Base-by-base conservation (phyloP, 495 filamentous ascomycete genomes). In the Pseudomonodictys pantanalensis region DNA sequence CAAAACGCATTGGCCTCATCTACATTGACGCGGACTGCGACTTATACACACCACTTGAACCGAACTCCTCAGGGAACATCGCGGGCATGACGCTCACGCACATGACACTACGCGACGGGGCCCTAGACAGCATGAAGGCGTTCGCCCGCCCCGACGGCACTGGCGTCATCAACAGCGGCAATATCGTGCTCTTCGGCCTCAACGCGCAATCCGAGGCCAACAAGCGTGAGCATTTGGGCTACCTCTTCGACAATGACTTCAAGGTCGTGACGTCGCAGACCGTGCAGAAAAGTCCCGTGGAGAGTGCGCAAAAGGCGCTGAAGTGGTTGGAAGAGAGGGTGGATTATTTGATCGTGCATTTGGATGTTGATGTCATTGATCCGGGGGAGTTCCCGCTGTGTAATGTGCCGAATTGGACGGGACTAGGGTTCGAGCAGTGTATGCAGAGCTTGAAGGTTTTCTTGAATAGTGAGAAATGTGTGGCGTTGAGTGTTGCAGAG, bases 21-120 rank as follows among this genome's bases (percentile, higher is more conserved):
- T 62, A 62, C 38, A 45, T 62, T 2, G 59, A 62, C 44, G 59
- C 51, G 30, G 59, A 62, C 26, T 53, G 50, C 29, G 50, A 52
- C 17, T 24, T 65, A 20, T 52, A 52, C 38, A 52, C 38, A 11
- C 54, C 60, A 15, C 23, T n/a, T 17, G 59, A 58, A 17, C 53
- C 60, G 17, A 47, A 53, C 18, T 23, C 44, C 5, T 52, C 54
- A 11, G 60, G 60, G 18, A 64, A 52, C 28, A 57, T 64, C 20
- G 60, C 60, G 15, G 54, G 60, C 10, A 64, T 64, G 60, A 58
- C 60, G 43, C 54, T 64, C 22, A 64, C 60, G 43, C 60, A 64
- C 48, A 12, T 64, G 11, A 52, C 60, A 4, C 29, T 64, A 28
- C 53, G 45, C 28, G 39, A 57, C 6, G 60, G 60, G 22, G 60